Base-by-base conservation (phyloP, 2,329 filamentous ascomycete species). In the Fusarium sp. region DNA sequence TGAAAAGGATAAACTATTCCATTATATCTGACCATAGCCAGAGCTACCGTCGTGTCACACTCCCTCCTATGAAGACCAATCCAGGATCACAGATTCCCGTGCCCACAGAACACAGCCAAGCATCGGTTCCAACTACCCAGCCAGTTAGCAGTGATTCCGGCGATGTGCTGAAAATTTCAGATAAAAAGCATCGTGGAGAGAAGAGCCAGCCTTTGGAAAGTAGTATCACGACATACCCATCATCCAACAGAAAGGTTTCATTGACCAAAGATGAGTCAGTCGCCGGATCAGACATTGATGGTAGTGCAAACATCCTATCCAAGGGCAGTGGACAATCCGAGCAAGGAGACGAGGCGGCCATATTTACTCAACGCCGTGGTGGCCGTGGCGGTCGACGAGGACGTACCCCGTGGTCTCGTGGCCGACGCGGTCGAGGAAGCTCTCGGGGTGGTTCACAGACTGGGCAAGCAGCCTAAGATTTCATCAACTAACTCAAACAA, bases 21-120 rank as follows among this genome's bases (percentile, higher is more conserved):
- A 9, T 33, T 46, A 32, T 53, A 43, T 17, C 57, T 70, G 39
- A 70, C 36, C 9, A 1, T 21, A 8, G 15, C n/a, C 17, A 55
- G 56, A 15, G 45, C 41, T 55, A 68, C 49, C 71, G 70, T 21
- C 70, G 64, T 33, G 72, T 72, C 23, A 71, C 71, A 43, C 61
- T 70, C 15, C 70, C 71, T 45, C 46, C 61, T 21, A 57, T 58
- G 23, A 66, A 68, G 35, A 39, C 46, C 13, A 25, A 21, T 29
- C 14, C 38, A 17, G 35, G 23, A 13, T 73, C 70, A 7, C 64
- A 72, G 19, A 69, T 73, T 25, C 71, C 71, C 6, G 65, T 68
- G 25, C 64, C 53, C 15, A 52, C 58, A 6, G 66, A 63, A 17
- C 49, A 53, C 21, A 63, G 37, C 21, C 61, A 63, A 19, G 35